Conservation (phyloP, 768 basidiomycete genomes). For the Lactifluus rugatus region DNA sequence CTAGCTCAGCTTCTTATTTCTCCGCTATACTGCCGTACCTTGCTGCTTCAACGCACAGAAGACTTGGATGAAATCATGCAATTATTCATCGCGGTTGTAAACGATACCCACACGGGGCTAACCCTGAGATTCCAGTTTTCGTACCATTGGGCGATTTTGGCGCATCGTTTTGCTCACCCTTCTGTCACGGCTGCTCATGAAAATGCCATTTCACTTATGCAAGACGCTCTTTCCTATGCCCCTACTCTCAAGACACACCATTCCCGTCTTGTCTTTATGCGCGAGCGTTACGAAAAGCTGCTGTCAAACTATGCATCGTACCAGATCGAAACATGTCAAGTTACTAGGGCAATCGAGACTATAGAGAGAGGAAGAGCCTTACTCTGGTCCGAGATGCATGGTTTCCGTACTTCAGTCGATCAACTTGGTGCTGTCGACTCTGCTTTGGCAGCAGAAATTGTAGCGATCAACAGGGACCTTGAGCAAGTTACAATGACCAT, state of each 20-base stretch:
- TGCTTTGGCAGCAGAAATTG: neutral
- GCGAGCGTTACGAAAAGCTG: neutral
- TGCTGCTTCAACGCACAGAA: neutral
- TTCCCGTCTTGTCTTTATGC: neutral
- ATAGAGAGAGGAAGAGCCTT: constrained; percentile 11
- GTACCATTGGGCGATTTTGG: neutral
- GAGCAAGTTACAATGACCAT: neutral
- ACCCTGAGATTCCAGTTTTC: neutral
- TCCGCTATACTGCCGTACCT: neutral
- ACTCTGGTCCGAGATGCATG: constrained; percentile 10
- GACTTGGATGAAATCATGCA: neutral
- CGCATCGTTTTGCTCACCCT: neutral
- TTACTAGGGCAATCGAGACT: neutral
- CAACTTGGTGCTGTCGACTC: neutral
- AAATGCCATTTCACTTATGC: neutral
- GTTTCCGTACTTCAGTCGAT: constrained; percentile 7
- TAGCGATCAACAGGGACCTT: neutral
- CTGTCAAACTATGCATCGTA: neutral
- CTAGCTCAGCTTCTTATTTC: neutral
- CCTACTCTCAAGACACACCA: neutral
- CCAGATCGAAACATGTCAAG: neutral
- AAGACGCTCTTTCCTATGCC: neutral
- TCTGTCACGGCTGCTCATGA: neutral
- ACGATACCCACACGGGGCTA: neutral
- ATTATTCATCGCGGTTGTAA: neutral